Base-by-base conservation (phyloP, 2,329 filamentous ascomycete genomes). In the Lasiodiplodia theobromae region DNA sequence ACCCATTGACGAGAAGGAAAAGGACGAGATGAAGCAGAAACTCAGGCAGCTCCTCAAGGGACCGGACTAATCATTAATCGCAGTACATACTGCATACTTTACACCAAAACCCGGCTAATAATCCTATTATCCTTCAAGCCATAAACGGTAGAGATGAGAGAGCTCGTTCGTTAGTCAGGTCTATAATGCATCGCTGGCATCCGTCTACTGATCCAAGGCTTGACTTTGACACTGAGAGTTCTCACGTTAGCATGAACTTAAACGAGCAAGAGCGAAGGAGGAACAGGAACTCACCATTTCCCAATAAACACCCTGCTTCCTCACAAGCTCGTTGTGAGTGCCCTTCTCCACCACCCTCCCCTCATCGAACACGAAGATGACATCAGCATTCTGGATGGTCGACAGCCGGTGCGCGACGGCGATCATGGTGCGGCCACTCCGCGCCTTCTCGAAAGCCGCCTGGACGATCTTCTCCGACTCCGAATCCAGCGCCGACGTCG, bases 301-400 rank as follows among this genome's bases (percentile, higher is more conserved):
- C 68, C 72, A 79, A 70, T 84, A 84, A 47, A 82, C 75, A 0
- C 81, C 82, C 65, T 73, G 75, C 69, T 72, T 76, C 8, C 72
- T 74, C 63, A 84, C 75, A 37, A 84, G 70, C 65, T 85, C 82
- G 0, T 85, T 86, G 92, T 98, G 95, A 7, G 89, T 93, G 5
- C 95, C 95, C 73, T 88, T 87, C 83, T 98, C 95, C 1, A 96
- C 92, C 53, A 98, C 88, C 70, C 89, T 87, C 11, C 95, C 95
- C 74, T 93, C 90, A 78, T 97, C 94, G 77, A 98, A 96, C 18
- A 98, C 95, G 72, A 96, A 97, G 73, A 98, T 98, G 60, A 95
- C 83, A 77, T 98, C 95, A 0, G 95, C 95, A 77, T 95, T 95
- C 78, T 97, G 94, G 70, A 98, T 97, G 0, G 96, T 97, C 75